These are phyloP conservation scores for Fusarium succisae DNA, from an alignment of 2,329 filamentous ascomycete species.

Conservation along the genomic window DNA sequence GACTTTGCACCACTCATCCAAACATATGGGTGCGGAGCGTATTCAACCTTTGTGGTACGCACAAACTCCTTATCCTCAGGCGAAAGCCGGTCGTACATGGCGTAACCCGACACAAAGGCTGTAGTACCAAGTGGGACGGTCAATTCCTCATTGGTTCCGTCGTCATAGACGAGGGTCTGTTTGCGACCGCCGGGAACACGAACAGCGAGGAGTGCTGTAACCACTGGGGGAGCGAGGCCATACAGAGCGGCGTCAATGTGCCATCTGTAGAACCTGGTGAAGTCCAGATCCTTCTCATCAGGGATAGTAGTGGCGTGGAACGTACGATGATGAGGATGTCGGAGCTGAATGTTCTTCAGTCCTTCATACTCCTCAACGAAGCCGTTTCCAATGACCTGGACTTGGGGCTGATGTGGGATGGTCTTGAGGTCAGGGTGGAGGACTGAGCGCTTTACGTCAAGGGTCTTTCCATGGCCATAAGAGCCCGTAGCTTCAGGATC, in stretches of 20 bases:
- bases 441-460: slow-evolving; percentile 71
- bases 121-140: slow-evolving; percentile 79
- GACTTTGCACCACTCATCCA: slow-evolving; percentile 80
- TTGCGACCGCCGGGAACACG: slow-evolving; percentile 72
- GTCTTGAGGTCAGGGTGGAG: slow-evolving; percentile 84
- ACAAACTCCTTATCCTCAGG: slow-evolving; percentile 74
- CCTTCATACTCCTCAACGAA: slow-evolving; percentile 76
- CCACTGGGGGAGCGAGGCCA: slow-evolving; percentile 76
- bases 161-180: slow-evolving; percentile 78
- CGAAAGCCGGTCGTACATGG: slow-evolving; percentile 74
- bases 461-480: slow-evolving; percentile 81
- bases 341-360: slow-evolving; percentile 71
- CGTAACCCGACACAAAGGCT: slow-evolving; percentile 76
- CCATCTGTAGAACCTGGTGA: slow-evolving; percentile 76
- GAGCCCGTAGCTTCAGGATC: slow-evolving; percentile 70
- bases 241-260: slow-evolving; percentile 84
- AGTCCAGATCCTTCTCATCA: slow-evolving; percentile 58
- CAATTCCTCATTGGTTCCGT: slow-evolving; percentile 72
- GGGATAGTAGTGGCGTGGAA: slow-evolving; percentile 76
- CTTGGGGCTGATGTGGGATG: slow-evolving; percentile 79
- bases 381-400: slow-evolving; percentile 81
- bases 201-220: slow-evolving; percentile 79
- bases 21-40: slow-evolving; percentile 81
- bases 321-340: slow-evolving; percentile 80
- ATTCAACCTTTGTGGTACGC: slow-evolving; percentile 74